Conservation (phyloP, 129 eudicot species). For the Logfia minima region DNA sequence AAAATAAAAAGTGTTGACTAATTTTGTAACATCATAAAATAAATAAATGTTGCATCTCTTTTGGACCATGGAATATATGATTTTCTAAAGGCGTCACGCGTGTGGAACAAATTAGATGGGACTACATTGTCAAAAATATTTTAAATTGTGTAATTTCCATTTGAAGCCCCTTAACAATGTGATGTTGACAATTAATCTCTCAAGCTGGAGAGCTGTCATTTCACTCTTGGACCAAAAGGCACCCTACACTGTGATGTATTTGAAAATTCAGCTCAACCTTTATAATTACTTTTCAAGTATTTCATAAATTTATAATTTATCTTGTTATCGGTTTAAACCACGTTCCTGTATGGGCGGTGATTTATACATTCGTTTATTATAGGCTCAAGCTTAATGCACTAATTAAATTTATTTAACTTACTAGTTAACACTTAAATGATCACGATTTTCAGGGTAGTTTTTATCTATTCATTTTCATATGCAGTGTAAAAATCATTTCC, state of each 20-base stretch:
- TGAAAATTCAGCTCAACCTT: not conserved
- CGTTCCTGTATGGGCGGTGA: no score
- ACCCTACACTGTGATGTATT: not conserved
- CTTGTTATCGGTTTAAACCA: no score
- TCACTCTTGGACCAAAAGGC: not conserved
- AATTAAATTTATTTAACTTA: no score
- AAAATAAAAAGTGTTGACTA: not conserved
- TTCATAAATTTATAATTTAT: no score
- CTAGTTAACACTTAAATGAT: no score
- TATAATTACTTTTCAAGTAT: not conserved
- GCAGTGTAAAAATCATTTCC: no score
- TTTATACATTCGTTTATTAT: no score
- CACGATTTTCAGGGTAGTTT: no score
- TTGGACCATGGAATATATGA: not conserved
- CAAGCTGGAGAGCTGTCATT: slow-evolving; percentile 28
- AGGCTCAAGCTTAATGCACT: no score
- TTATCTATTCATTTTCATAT: no score
- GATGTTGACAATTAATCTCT: slow-evolving; percentile 33
- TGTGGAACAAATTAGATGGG: slow-evolving; percentile 17
- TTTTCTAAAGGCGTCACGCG: not conserved
- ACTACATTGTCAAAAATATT: slow-evolving; percentile 14
- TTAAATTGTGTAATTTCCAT: not conserved
- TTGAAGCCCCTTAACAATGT: slow-evolving; percentile 17
- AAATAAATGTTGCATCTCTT: not conserved
- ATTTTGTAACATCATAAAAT: no score